Evolutionary conservation across 73 alveolate genomes (phyloP), one percentile per base, ranked within the genome.

Genomic region (Uronychia binucleata): DNA sequence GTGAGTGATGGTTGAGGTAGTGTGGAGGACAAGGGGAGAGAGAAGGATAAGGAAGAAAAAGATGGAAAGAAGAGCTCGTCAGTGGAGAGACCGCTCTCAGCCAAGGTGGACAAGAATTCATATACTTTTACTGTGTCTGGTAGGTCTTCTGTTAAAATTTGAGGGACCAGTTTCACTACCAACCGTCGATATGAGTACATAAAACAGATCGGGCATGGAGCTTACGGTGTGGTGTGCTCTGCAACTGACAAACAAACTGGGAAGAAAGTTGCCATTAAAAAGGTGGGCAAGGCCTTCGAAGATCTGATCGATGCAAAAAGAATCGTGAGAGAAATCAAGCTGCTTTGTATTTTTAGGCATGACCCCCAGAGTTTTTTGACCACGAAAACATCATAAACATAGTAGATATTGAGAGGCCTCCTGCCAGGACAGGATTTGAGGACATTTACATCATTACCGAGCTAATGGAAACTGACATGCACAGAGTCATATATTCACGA

Each of bases 321-420:
- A 80, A 90, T 90, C 1, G 92, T 90, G n/a, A 88, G 95, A 81
- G 94, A 88, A 88, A 90, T 88, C 29, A 90, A 88, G 34, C 67
- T 88, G n/a, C 67, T 46, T 11, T 19, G 67, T 46, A 46, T 76
- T 0, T 30, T 74, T n/a, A 28, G 59, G 25, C 30, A 5, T 46
- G 5, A 46, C 57, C 59, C 79, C 30, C 84, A 77, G 88, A 86
- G 59, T 93, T 94, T 80, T 93, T 93, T 78, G 95, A 89, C 30
- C 99, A 96, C 86, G 99, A 96, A 75, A 96, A 96, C 84, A 92
- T 96, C n/a, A 93, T 96, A 30, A 82, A 94, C 30, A 86, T 96
- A 28, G 82, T 94, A 57, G 99, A 96, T 80, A 89, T 96, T 13
- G 78, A 94, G 79, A 92, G 93, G 80, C 99, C 98, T 0, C 96